A percentile compares a stretch with the other conserved stretches of the same genome.
These are phyloP conservation scores for Ceriops decandra DNA, from an alignment of 345 rosid species.

Conservation along the genomic window DNA sequence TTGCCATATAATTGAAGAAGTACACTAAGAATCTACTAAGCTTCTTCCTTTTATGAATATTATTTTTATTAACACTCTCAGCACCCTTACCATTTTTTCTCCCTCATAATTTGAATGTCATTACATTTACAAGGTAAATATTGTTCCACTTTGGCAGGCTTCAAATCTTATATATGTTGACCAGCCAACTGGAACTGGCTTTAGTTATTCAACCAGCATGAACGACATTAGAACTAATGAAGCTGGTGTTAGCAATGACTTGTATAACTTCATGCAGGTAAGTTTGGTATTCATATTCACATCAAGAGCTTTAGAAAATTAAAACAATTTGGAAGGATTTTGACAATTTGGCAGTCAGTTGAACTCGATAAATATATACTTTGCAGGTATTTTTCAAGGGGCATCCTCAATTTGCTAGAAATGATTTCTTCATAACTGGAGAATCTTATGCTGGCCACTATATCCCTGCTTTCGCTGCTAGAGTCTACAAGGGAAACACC, in stretches of 20 bases:
- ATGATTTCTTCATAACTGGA: conserved; percentile 83
- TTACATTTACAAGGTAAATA: neutral
- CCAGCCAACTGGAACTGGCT: conserved; percentile 91
- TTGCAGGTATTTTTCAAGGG: conserved; percentile 63
- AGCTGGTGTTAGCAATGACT: conserved; percentile 67
- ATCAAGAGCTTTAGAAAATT: neutral
- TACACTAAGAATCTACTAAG: too few species aligned
- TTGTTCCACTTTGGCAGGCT: conserved; percentile 37
- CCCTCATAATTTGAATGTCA: neutral
- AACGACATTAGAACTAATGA: conserved; percentile 60
- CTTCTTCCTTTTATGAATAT: too few species aligned
- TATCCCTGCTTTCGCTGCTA: conserved; percentile 75
- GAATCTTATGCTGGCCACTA: conserved; percentile 96
- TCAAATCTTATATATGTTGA: conserved; percentile 79
- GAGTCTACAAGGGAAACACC: conserved; percentile 69
- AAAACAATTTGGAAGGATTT: too few species aligned
- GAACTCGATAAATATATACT: neutral
- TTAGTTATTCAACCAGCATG: conserved; percentile 55
- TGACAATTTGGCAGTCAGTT: too few species aligned
- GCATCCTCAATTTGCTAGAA: conserved; percentile 56
- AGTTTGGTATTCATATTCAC: neutral
- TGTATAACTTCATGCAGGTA: conserved; percentile 87
- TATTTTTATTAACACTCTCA: too few species aligned
- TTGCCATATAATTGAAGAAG: too few species aligned
- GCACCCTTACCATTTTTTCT: neutral